Evolutionary conservation across 441 rosid species (phyloP).

Genomic region (California macrophylla): DNA sequence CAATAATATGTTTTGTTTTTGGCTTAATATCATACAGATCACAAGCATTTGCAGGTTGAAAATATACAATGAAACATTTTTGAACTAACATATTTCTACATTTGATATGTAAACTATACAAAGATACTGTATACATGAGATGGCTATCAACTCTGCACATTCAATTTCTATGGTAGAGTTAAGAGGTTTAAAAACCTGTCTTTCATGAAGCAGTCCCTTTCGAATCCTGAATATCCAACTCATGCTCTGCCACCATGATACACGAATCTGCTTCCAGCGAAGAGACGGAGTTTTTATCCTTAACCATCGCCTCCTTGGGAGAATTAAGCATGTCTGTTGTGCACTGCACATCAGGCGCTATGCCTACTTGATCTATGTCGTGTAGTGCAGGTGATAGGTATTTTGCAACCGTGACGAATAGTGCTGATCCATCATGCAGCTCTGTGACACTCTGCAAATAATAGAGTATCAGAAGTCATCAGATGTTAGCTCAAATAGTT

Average conservation of each 20-base stretch:
- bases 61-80: neutral
- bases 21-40: neutral
- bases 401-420: conserved; percentile 80
- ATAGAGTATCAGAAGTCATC: neutral
- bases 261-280: conserved; percentile 79
- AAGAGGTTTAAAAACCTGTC: neutral
- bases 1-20: neutral
- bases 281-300: conserved; percentile 34
- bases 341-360: conserved; percentile 30
- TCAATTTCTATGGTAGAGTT: neutral
- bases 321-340: conserved; percentile 31
- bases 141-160: neutral
- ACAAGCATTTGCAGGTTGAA: neutral
- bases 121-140: neutral
- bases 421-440: conserved; percentile 77
- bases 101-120: neutral
- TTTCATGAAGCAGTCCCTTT: conserved; percentile 57
- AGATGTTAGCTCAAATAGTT: neutral
- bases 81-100: neutral
- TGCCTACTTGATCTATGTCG: conserved; percentile 36
- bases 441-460: conserved; percentile 61
- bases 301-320: conserved; percentile 30
- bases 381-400: conserved; percentile 43
- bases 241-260: conserved; percentile 81
- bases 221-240: conserved; percentile 52